These are phyloP conservation scores for Cyberlindnera japonica DNA, from an alignment of 805 yeast genomes.

Conservation along the genomic window DNA sequence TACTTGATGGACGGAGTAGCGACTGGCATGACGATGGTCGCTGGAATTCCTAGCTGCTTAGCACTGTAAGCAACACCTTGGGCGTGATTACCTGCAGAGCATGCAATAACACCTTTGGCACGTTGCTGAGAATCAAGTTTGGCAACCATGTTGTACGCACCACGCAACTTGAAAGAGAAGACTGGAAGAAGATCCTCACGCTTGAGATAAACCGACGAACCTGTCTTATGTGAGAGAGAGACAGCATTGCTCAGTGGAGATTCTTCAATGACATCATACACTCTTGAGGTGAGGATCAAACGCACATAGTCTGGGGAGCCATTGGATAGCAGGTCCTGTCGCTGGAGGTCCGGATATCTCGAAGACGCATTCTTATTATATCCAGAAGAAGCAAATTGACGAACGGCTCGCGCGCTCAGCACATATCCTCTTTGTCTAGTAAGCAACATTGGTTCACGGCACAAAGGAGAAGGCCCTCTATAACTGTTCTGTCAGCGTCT, in stretches of 20 bases:
- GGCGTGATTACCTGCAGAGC: slow-evolving; percentile 99
- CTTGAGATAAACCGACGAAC: slow-evolving; percentile 72
- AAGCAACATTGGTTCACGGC: too few relatives aligned
- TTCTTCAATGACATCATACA: slow-evolving; percentile 91
- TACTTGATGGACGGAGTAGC: slow-evolving; percentile 95
- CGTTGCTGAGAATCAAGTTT: slow-evolving; percentile 56
- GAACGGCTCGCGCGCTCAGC: too few relatives aligned
- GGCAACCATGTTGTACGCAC: slow-evolving; percentile 97
- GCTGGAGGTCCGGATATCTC: slow-evolving; percentile 25
- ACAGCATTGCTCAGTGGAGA: slow-evolving; percentile 79
- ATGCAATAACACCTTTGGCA: slow-evolving; percentile 90
- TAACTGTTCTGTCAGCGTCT: too few relatives aligned
- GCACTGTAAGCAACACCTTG: slow-evolving; percentile 98
- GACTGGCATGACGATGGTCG: slow-evolving; percentile 97
- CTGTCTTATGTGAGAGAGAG: slow-evolving; percentile 68
- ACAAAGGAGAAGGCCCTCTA: too few relatives aligned
- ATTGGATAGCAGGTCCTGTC: slow-evolving; percentile 49
- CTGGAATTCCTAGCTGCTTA: slow-evolving; percentile 76
- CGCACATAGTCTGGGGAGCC: slow-evolving; percentile 92
- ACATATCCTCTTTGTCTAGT: too few relatives aligned
- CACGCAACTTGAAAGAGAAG: slow-evolving; percentile 92
- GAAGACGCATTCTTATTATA: neutral
- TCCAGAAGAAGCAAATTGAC: neutral
- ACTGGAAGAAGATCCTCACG: slow-evolving; percentile 95
- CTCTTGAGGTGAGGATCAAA: slow-evolving; percentile 84